phyloP scores from a whole-genome alignment of 805 yeast genomes.

The Candida pini region DNA sequence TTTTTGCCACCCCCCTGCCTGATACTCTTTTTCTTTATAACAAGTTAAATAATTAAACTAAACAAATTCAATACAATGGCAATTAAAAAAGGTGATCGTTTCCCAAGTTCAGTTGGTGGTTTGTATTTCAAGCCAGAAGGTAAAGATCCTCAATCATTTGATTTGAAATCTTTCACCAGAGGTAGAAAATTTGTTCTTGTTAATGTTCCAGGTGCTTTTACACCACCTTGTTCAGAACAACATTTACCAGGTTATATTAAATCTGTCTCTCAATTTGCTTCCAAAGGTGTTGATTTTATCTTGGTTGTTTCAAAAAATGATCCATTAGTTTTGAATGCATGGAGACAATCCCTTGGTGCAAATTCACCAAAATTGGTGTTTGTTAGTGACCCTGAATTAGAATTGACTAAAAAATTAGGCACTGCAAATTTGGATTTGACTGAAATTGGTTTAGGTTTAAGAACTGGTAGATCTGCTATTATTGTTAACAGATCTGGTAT shows the following conservation, averaged over 20 bases:
- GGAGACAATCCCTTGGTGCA: slow-evolving; percentile 49
- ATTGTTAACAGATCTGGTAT: slow-evolving; percentile 47
- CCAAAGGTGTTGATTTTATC: slow-evolving; percentile 58
- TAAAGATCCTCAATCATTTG: slow-evolving; percentile 30
- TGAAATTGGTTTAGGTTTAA: slow-evolving; percentile 46
- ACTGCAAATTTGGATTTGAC: slow-evolving; percentile 49
- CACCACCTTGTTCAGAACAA: slow-evolving; percentile 70
- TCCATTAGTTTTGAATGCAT: slow-evolving; percentile 65
- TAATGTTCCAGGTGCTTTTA: slow-evolving; percentile 82
- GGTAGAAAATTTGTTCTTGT: slow-evolving; percentile 61
- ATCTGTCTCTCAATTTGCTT: slow-evolving; percentile 43
- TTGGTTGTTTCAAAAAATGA: slow-evolving; percentile 64
- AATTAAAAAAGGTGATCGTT: slow-evolving; percentile 26
- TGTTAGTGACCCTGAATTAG: slow-evolving; percentile 58
- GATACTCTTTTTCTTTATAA: too few species aligned
- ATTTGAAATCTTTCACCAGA: slow-evolving; percentile 28
- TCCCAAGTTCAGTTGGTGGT: slow-evolving; percentile 31
- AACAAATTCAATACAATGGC: slow-evolving; percentile 6
- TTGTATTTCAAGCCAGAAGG: slow-evolving; percentile 31
- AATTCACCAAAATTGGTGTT: slow-evolving; percentile 39
- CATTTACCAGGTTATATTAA: slow-evolving; percentile 66
- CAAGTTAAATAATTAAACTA: too few species aligned
- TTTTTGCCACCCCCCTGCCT: too few species aligned
- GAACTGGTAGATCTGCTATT: slow-evolving; percentile 64
- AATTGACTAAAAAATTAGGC: slow-evolving; percentile 55